Evolutionary conservation across 495 filamentous ascomycete species (phyloP), one percentile per base, ranked within the genome.

Genomic region (Astrocystis sublimbata): DNA sequence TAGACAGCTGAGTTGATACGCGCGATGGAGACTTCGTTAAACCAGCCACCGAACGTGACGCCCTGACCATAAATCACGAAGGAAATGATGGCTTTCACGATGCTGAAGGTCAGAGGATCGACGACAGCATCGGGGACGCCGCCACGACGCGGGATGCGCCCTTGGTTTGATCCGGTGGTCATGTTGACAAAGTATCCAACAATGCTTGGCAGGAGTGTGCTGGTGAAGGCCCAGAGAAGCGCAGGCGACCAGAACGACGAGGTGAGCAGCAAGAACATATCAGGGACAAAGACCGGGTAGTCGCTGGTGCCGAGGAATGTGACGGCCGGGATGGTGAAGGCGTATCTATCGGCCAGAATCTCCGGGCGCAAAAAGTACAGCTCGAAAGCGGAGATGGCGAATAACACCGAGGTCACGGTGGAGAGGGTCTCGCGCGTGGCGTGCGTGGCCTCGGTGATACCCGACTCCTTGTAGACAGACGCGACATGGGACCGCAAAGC

Each of bases 121-220:
- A 92, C 86, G 10, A 76, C 81, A 30, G 87, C 81, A 42, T 83
- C 78, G 4, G 71, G 65, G 26, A 52, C 60, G 40, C 68, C 51
- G 52, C 64, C 64, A 63, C 78, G 71, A 52, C 70, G 67, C 45
- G 68, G 66, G 31, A 70, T 66, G 66, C 68, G 65, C 42, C 45
- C 30, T 46, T 64, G 53, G 63, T 68, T 28, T 65, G 70, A 64
- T 56, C 72, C 76, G 61, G 71, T 74, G 47, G 85, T 89, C 66
- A 97, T 69, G 72, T 98, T 97, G 79, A 96, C 85, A 71, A 97
- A 93, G 69, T 92, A 97, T 1, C 89, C 91, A 36, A 85, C 81
- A 26, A 88, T 57, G 56, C 87, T 66, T 4, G 94, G 94, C 62
- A 93, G 51, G 13, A 89, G 28, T 15, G 92, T 63, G 66, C 83